These are phyloP conservation scores for Zelonia costaricensis DNA, from an alignment of 208 protist species.

Conservation along the genomic window DNA sequence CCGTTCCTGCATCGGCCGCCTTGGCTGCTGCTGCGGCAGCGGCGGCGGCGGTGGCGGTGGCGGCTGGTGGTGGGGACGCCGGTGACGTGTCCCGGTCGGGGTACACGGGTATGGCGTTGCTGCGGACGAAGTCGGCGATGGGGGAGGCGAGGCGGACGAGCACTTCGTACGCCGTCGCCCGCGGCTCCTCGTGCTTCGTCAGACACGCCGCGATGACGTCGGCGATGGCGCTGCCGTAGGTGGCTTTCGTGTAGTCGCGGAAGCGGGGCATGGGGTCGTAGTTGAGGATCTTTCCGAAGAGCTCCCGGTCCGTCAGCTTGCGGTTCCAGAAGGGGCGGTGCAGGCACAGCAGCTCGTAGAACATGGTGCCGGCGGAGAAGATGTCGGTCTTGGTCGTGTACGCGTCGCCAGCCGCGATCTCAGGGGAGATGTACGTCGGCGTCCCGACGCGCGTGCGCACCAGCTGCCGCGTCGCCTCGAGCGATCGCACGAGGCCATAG, in stretches of 20 bases:
- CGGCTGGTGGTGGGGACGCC: slow-evolving; percentile 3
- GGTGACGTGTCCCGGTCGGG: slow-evolving; percentile 4
- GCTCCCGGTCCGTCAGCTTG: slow-evolving; percentile 46
- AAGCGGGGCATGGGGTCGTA: slow-evolving; percentile 65
- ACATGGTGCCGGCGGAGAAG: slow-evolving; percentile 89
- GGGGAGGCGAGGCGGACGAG: slow-evolving; percentile 43
- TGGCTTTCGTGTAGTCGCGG: slow-evolving; percentile 7
- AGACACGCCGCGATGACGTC: slow-evolving; percentile 54
- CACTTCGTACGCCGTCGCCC: slow-evolving; percentile 59
- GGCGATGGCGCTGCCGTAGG: slow-evolving; percentile 46
- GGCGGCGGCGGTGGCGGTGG: not conserved
- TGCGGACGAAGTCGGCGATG: slow-evolving; percentile 37
- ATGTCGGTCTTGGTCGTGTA: slow-evolving; percentile 95
- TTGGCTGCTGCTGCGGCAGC: not conserved
- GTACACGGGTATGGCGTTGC: slow-evolving; percentile 50
- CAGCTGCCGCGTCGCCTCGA: slow-evolving; percentile 63
- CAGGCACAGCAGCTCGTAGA: slow-evolving; percentile 85
- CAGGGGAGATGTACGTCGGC: slow-evolving; percentile 93
- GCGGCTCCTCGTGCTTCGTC: slow-evolving; percentile 49
- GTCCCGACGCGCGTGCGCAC: slow-evolving; percentile 85
- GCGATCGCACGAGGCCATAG: slow-evolving; percentile 84
- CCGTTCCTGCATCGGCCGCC: not conserved
- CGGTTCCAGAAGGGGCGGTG: slow-evolving; percentile 71
- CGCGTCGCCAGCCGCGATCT: slow-evolving; percentile 84
- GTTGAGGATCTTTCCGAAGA: slow-evolving; percentile 53